Evolutionary conservation across 2,329 filamentous ascomycete species (phyloP).

Genomic region (Dactylellina leptospora): DNA sequence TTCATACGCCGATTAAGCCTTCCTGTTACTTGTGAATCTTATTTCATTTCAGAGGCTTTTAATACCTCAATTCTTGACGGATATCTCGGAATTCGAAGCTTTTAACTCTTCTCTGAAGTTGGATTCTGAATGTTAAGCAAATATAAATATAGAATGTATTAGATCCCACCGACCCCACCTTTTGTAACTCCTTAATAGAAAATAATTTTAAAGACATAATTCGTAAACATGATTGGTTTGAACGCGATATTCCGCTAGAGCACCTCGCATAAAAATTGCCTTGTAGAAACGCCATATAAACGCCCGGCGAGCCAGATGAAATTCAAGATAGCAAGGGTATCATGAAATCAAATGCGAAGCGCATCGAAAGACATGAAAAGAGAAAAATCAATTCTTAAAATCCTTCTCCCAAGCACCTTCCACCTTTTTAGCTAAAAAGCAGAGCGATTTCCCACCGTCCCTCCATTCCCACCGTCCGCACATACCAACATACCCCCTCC

Average conservation of each 20-base stretch:
- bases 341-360: too few relatives aligned
- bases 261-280: background rate
- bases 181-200: background rate
- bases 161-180: background rate
- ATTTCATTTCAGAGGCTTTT: too few relatives aligned
- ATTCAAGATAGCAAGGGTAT: background rate
- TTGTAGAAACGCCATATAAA: background rate
- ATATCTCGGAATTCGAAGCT: too few relatives aligned
- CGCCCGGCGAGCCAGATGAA: background rate
- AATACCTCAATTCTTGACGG: too few relatives aligned
- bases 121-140: too few relatives aligned
- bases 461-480: conserved; percentile 46
- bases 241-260: background rate
- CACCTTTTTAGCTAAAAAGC: conserved; percentile 31
- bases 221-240: background rate
- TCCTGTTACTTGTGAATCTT: too few relatives aligned
- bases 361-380: too few relatives aligned
- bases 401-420: conserved; percentile 49
- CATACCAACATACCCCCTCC: conserved; percentile 31
- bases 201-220: background rate
- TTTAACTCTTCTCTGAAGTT: too few relatives aligned
- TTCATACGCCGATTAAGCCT: too few relatives aligned
- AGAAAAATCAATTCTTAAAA: conserved; percentile 34
- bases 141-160: background rate
- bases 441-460: conserved; percentile 37